Percentiles rank a stretch among this genome's conserved stretches.
These are phyloP conservation scores for Neocallimastix lanati DNA, from an alignment of 192 early-diverging fungal species.

Conservation along the genomic window DNA sequence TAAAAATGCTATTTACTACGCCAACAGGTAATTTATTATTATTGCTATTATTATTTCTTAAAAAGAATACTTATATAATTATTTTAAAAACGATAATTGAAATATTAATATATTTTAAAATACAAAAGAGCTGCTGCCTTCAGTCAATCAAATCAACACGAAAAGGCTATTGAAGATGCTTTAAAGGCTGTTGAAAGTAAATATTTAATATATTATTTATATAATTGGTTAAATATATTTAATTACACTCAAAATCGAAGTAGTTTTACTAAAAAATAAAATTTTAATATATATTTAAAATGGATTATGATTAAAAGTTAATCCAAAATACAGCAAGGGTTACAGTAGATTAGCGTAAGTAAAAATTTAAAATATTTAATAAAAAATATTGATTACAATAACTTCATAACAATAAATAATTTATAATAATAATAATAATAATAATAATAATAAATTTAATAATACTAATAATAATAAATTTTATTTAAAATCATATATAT, in stretches of 20 bases:
- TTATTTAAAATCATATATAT: not conserved
- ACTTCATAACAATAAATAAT: too few species aligned
- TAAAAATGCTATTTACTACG: slow-evolving; percentile 85
- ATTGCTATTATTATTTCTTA: too few species aligned
- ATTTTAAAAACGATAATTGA: not conserved
- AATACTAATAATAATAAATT: not conserved
- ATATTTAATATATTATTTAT: too few species aligned
- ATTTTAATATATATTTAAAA: too few species aligned
- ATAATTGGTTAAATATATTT: too few species aligned
- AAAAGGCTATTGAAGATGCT: slow-evolving; percentile 73
- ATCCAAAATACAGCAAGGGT: slow-evolving; percentile 80
- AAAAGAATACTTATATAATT: too few species aligned
- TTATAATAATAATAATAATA: too few species aligned
- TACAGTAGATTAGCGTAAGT: slow-evolving; percentile 74
- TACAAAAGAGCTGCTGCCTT: slow-evolving; percentile 90
- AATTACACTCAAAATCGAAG: too few species aligned
- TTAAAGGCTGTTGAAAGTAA: slow-evolving; percentile 46
- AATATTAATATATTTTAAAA: not conserved
- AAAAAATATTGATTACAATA: too few species aligned
- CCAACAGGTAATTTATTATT: slow-evolving; percentile 66
- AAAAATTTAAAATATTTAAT: not conserved
- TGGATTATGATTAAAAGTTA: slow-evolving; percentile 17
- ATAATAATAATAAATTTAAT: not conserved
- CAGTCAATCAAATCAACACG: slow-evolving; percentile 70
- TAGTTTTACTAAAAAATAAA: too few species aligned